Conservation (phyloP, 495 filamentous ascomycete species). For the Thermothielavioides terrestris region DNA sequence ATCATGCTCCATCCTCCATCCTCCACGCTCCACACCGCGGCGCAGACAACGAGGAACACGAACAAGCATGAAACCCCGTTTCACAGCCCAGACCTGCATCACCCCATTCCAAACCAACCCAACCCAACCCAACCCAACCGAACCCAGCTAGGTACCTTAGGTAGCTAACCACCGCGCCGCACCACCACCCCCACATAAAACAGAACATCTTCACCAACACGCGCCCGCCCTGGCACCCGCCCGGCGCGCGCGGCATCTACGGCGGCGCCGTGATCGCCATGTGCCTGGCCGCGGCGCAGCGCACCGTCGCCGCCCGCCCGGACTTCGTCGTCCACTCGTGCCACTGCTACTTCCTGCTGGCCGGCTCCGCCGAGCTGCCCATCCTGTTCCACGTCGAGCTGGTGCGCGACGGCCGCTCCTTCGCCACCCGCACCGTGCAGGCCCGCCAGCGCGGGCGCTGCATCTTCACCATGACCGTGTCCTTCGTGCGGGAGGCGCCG, state of each 20-base stretch:
- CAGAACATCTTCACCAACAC: slow-evolving; percentile 94
- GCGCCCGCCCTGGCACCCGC: slow-evolving; percentile 79
- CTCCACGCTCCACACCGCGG: too few species aligned
- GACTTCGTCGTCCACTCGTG: slow-evolving; percentile 84
- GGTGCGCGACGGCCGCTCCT: slow-evolving; percentile 83
- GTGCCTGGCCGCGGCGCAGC: slow-evolving; percentile 77
- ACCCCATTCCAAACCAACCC: not conserved
- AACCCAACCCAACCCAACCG: not conserved
- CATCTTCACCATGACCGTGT: slow-evolving; percentile 92
- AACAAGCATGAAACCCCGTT: too few species aligned
- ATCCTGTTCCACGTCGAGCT: slow-evolving; percentile 87
- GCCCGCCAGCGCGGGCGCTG: slow-evolving; percentile 78
- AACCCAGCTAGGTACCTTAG: too few species aligned
- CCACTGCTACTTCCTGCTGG: slow-evolving; percentile 98
- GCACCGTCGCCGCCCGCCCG: slow-evolving; percentile 67
- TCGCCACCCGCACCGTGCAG: slow-evolving; percentile 90
- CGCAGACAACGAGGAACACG: too few species aligned
- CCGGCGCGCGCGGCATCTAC: slow-evolving; percentile 85
- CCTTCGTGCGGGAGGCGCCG: slow-evolving; percentile 59
- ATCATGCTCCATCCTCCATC: too few species aligned
- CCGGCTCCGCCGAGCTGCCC: slow-evolving; percentile 72
- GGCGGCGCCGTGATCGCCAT: slow-evolving; percentile 91
- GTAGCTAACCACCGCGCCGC: too few species aligned
- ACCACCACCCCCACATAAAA: not conserved
- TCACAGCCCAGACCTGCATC: too few species aligned